Percentiles rank a stretch among this genome's conserved stretches.
phyloP scores from a whole-genome alignment of 352 stramenopile genomes.

The Pythium plurisporium region DNA sequence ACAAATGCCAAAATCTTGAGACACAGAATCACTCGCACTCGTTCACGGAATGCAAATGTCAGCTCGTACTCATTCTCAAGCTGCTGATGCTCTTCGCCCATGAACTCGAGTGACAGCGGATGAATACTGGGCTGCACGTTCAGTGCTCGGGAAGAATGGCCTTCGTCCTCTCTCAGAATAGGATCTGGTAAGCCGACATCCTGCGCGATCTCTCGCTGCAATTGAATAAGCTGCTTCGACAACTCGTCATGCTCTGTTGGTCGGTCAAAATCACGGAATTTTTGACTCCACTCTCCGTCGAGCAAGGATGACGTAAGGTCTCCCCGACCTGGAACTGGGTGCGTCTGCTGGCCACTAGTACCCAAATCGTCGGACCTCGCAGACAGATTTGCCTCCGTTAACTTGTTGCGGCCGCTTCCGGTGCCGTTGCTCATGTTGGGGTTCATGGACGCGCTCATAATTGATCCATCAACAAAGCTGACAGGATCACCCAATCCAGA shows the following conservation, averaged over 20 bases:
- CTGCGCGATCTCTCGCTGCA: constrained; percentile 67
- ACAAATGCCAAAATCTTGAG: constrained; percentile 70
- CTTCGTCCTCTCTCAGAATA: constrained; percentile 59
- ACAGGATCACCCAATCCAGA: constrained; percentile 44
- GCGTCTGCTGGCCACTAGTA: neutral
- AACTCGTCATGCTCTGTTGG: constrained; percentile 75
- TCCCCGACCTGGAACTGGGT: constrained; percentile 23
- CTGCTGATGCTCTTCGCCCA: constrained; percentile 76
- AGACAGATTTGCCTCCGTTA: neutral
- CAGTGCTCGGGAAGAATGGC: constrained; percentile 52
- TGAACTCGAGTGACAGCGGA: constrained; percentile 77
- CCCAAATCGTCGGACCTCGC: constrained; percentile 23
- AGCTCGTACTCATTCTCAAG: constrained; percentile 73
- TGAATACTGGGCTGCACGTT: constrained; percentile 68
- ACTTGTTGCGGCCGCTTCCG: constrained; percentile 4
- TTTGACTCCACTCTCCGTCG: constrained; percentile 73
- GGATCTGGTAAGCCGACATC: constrained; percentile 71
- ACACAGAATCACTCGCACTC: constrained; percentile 57
- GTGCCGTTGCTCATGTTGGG: neutral
- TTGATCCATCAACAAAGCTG: constrained; percentile 1
- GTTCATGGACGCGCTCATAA: neutral
- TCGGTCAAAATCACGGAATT: constrained; percentile 76
- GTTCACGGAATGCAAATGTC: constrained; percentile 67
- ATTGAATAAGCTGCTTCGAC: constrained; percentile 62
- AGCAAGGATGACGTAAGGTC: constrained; percentile 50